A percentile compares a stretch with the other conserved stretches of the same genome.
phyloP scores from a whole-genome alignment of 2,329 filamentous ascomycete species.

The Xylariaceae sp. region DNA sequence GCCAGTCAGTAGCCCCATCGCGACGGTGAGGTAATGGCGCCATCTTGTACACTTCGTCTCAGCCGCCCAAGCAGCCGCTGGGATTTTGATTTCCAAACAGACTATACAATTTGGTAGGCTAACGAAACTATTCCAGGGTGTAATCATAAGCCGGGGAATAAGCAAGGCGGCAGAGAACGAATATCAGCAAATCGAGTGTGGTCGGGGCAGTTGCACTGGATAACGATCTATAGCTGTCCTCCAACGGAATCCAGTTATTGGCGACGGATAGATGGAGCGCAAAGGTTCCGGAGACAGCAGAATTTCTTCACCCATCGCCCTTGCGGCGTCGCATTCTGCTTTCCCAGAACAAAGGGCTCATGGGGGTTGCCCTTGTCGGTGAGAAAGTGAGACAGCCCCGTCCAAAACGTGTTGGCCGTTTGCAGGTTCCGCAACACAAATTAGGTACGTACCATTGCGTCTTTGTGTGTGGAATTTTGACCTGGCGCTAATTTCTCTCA shows the following conservation, averaged over 20 bases:
- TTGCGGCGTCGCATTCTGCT: conserved; percentile 14
- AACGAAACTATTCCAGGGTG: too few relatives aligned
- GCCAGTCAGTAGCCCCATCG: background rate
- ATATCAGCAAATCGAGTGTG: too few relatives aligned
- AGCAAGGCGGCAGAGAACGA: conserved; percentile 7
- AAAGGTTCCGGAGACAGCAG: conserved; percentile 22
- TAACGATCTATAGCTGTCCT: too few relatives aligned
- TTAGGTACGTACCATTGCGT: conserved; percentile 6
- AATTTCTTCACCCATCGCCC: conserved; percentile 9
- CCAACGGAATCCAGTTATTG: too few relatives aligned
- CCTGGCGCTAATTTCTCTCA: conserved; percentile 5
- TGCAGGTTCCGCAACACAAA: conserved; percentile 19
- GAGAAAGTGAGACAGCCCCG: conserved; percentile 20
- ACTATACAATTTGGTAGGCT: too few relatives aligned
- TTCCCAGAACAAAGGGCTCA: conserved; percentile 25
- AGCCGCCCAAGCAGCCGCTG: background rate
- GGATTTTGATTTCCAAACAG: too few relatives aligned
- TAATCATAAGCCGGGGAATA: too few relatives aligned
- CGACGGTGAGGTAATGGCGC: conserved; percentile 4
- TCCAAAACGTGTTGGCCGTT: conserved; percentile 17
- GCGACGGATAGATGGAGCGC: conserved; percentile 15
- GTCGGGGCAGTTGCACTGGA: too few relatives aligned
- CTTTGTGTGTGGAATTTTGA: conserved; percentile 14
- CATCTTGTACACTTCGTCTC: conserved; percentile 5
- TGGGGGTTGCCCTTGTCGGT: conserved; percentile 5